Conservation (phyloP, 2,329 filamentous ascomycete genomes). For the Xylariaceae sp. region DNA sequence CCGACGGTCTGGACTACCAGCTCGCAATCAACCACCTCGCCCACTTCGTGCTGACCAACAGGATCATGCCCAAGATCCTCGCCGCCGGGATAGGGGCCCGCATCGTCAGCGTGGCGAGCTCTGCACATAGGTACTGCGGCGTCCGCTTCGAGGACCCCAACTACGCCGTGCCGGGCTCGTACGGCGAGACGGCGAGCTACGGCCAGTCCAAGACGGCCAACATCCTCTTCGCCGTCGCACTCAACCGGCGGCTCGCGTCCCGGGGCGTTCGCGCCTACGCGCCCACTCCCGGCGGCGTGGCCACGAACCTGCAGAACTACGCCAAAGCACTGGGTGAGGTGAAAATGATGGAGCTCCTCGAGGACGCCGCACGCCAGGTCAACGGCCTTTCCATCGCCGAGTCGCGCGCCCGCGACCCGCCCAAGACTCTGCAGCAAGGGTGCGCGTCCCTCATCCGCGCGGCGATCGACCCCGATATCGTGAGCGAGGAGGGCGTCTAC, state of each 20-base stretch:
- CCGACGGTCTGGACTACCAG: conserved; percentile 32
- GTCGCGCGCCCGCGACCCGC: conserved; percentile 5
- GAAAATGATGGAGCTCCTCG: conserved; percentile 17
- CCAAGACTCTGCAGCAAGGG: conserved; percentile 37
- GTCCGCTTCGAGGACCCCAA: not conserved
- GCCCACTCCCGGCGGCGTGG: conserved; percentile 35
- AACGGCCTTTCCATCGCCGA: conserved; percentile 23
- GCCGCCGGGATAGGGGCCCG: conserved; percentile 32
- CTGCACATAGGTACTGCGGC: not conserved
- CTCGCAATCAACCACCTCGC: conserved; percentile 44
- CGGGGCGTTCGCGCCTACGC: conserved; percentile 26
- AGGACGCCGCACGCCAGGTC: conserved; percentile 19
- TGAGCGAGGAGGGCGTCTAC: conserved; percentile 28
- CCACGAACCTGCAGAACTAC: conserved; percentile 23
- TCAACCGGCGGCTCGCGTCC: not conserved
- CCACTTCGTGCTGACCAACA: conserved; percentile 42
- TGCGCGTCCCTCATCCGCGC: conserved; percentile 38
- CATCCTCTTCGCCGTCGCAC: not conserved
- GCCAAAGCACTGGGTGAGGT: conserved; percentile 11
- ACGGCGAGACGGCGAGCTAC: not conserved
- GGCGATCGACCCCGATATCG: conserved; percentile 37
- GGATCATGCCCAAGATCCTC: conserved; percentile 38
- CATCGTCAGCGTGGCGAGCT: conserved; percentile 17
- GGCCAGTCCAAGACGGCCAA: not conserved
- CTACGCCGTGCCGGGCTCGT: not conserved